Evolutionary conservation across 208 protist species (phyloP).

Genomic region (Novymonas esmeraldas): DNA sequence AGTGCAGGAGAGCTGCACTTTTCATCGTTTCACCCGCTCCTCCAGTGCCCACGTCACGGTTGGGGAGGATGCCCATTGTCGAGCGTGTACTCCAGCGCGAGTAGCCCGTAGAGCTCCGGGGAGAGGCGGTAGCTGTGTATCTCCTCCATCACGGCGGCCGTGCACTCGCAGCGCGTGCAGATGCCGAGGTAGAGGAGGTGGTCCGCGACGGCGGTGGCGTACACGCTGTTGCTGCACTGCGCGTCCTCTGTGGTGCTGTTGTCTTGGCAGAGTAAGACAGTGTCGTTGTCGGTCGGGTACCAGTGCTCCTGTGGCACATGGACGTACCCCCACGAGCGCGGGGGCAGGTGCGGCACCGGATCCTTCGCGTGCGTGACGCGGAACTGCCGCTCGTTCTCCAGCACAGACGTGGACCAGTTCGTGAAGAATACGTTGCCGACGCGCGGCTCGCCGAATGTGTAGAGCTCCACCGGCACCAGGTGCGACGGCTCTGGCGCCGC

Average conservation of each 20-base stretch:
- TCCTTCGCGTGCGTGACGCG: conserved; percentile 61
- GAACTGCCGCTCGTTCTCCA: conserved; percentile 31
- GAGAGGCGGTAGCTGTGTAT: conserved; percentile 16
- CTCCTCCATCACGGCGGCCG: conserved; percentile 20
- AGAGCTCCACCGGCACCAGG: conserved; percentile 42
- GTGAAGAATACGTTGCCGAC: conserved; percentile 63
- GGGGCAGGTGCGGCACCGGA: conserved; percentile 59
- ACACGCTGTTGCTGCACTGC: conserved; percentile 55
- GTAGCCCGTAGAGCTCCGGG: conserved; percentile 3
- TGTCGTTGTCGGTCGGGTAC: conserved; percentile 30
- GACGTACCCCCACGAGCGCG: conserved; percentile 39
- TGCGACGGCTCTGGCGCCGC: not conserved
- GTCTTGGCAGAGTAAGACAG: conserved; percentile 43
- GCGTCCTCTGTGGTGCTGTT: conserved; percentile 36
- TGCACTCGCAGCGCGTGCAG: conserved; percentile 53
- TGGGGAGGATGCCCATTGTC: not conserved
- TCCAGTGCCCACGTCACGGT: not conserved
- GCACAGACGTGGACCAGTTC: conserved; percentile 33
- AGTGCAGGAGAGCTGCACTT: too few relatives aligned
- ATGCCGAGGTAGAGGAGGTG: conserved; percentile 64
- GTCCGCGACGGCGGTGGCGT: conserved; percentile 32
- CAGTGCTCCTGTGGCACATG: conserved; percentile 63
- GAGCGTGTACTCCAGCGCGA: conserved; percentile 12
- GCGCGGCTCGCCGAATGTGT: conserved; percentile 78
- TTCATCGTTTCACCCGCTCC: too few relatives aligned